phyloP scores from a whole-genome alignment of 2,329 filamentous ascomycete genomes.

The Aureobasidium melanogenum region DNA sequence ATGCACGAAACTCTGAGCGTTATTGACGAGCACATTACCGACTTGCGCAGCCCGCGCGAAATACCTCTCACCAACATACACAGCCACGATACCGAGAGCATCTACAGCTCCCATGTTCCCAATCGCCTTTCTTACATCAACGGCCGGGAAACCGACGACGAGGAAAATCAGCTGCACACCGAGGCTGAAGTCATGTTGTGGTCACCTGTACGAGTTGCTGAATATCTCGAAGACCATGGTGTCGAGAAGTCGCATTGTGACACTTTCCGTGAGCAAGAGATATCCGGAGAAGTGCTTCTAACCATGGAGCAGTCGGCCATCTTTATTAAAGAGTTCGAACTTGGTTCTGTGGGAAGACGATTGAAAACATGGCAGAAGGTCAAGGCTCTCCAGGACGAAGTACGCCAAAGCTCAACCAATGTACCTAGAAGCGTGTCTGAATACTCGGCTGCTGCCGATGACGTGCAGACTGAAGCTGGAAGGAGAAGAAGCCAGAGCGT shows the following conservation, averaged over 20 bases:
- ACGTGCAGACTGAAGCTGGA: slow-evolving; percentile 30
- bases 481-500: slow-evolving; percentile 35
- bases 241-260: slow-evolving; percentile 87
- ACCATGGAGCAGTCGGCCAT: slow-evolving; percentile 93
- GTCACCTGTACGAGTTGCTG: slow-evolving; percentile 74
- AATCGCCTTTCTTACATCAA: slow-evolving; percentile 83
- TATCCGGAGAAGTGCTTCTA: slow-evolving; percentile 83
- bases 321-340: slow-evolving; percentile 89
- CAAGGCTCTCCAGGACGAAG: slow-evolving; percentile 81
- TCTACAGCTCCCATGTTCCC: slow-evolving; percentile 59
- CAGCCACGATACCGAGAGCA: slow-evolving; percentile 71
- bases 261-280: slow-evolving; percentile 92
- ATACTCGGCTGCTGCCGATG: slow-evolving; percentile 30
- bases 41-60: slow-evolving; percentile 59
- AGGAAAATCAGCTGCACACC: slow-evolving; percentile 64
- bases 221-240: slow-evolving; percentile 75
- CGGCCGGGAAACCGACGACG: slow-evolving; percentile 90
- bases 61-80: slow-evolving; percentile 42
- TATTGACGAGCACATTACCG: slow-evolving; percentile 93
- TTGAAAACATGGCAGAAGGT: slow-evolving; percentile 97
- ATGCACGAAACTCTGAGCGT: slow-evolving; percentile 93
- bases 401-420: slow-evolving; percentile 50
- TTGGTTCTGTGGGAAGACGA: slow-evolving; percentile 81
- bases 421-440: slow-evolving; percentile 30
- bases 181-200: slow-evolving; percentile 69